A percentile compares a stretch with the other conserved stretches of the same genome.
Conservation (phyloP, 306 rosid genomes). For the Castanospermum australe region DNA sequence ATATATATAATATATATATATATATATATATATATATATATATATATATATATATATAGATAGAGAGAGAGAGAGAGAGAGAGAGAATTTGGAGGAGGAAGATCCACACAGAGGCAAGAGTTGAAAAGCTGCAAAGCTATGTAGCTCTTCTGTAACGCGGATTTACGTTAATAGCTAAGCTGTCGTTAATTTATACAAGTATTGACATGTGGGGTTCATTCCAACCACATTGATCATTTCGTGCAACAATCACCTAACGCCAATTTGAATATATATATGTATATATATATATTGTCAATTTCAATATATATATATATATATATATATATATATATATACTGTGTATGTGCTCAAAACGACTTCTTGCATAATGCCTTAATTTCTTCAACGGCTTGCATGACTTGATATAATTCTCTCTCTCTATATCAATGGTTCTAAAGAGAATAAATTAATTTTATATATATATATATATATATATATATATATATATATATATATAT, state of each 20-base stretch:
- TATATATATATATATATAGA: background rate
- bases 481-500: too few species aligned
- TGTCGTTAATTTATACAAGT: slow-evolving; percentile 30
- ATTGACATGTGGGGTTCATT: slow-evolving; percentile 28
- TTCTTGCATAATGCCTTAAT: background rate
- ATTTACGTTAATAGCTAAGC: slow-evolving; percentile 36
- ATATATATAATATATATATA: background rate
- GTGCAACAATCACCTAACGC: slow-evolving; percentile 23
- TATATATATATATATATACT: too few species aligned
- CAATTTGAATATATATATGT: too few species aligned
- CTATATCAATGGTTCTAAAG: too few species aligned
- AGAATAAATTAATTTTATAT: too few species aligned
- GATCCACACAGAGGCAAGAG: background rate
- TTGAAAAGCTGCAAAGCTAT: background rate
- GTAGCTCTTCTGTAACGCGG: slow-evolving; percentile 20
- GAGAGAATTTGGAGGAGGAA: background rate
- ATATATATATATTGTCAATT: too few species aligned
- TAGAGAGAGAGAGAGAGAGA: too few species aligned
- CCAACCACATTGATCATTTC: slow-evolving; percentile 35
- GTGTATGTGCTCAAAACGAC: too few species aligned
- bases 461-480: too few species aligned
- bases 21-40: background rate
- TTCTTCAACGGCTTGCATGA: too few species aligned
- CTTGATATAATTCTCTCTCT: too few species aligned
- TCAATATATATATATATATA: too few species aligned